A percentile compares a stretch with the other conserved stretches of the same genome.
phyloP scores from a whole-genome alignment of 139 green algal genomes.

The Micractinium sp. region DNA sequence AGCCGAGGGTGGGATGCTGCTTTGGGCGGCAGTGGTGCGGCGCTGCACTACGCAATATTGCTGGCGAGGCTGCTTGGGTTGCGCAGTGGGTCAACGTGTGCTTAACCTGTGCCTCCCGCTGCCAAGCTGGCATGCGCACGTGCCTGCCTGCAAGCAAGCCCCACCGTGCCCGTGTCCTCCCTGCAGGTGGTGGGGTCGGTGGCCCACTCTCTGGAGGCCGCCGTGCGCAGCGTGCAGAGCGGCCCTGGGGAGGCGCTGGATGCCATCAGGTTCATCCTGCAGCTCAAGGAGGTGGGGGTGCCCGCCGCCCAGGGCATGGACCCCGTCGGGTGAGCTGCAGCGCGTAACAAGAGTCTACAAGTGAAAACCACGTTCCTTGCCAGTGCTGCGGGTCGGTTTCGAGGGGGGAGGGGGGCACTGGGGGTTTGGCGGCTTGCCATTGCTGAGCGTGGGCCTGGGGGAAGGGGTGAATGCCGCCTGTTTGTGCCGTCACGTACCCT shows the following conservation, averaged over 20 bases:
- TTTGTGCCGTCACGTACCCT: too few relatives aligned
- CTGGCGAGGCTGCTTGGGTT: not conserved
- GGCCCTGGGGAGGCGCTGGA: slow-evolving; percentile 16
- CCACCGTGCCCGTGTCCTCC: too few relatives aligned
- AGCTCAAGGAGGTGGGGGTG: slow-evolving; percentile 56
- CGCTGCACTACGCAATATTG: not conserved
- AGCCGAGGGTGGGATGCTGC: not conserved
- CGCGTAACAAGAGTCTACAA: not conserved
- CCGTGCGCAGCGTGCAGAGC: slow-evolving; percentile 34
- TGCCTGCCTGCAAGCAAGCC: too few relatives aligned
- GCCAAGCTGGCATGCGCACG: too few relatives aligned
- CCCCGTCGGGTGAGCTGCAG: slow-evolving; percentile 25
- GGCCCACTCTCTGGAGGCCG: slow-evolving; percentile 38
- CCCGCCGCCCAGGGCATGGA: slow-evolving; percentile 40
- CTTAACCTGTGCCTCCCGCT: too few relatives aligned
- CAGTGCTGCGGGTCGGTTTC: too few relatives aligned
- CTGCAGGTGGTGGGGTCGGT: slow-evolving; percentile 48
- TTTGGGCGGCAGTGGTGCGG: not conserved
- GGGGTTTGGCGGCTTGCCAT: not conserved
- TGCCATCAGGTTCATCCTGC: slow-evolving; percentile 44
- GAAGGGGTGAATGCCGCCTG: too few relatives aligned
- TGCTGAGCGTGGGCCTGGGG: too few relatives aligned
- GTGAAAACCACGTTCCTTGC: too few relatives aligned
- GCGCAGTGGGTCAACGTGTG: too few relatives aligned
- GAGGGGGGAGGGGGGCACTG: not conserved